Evolutionary conservation across 345 rosid genomes (phyloP), one percentile per base, ranked within the genome.

Genomic region (Salix dunnii): DNA sequence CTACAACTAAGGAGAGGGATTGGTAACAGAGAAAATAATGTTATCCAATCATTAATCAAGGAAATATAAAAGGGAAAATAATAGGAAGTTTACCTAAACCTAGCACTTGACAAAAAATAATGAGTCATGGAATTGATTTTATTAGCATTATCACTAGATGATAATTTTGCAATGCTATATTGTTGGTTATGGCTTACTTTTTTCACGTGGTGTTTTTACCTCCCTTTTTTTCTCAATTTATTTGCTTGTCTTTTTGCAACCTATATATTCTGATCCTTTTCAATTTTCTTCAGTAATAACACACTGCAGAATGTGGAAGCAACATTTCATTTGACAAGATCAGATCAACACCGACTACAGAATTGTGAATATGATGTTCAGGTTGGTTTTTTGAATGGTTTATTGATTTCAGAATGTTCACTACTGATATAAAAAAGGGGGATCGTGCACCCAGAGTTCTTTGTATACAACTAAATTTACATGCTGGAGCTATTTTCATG

Each of bases 351-450:
- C 21, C 76, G 67, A 46, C 74, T 81, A 60, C 69, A 61, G 75
- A 76, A 62, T 51, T 27, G 61, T 65, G 85, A 79, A 36, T 76
- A 74, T 79, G 87, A 76, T 21, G 55, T 81, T 31, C 87, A 84
- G 87, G 87, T 84, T 71, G 60, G 70, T 72, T 74, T 38, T 65
- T 42, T 55, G 49, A 48, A 72, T 25, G 38, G 76, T 23, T 3
- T 6, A 31, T 40, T 73, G 16, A 46, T 76, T 68, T 25, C 25
- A 35, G 53, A 68, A 36, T 40, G 6, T 68, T 36, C 17, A 33
- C 23, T 4, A 48, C 18, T 70, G 25, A 55, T 53, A 4, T 18
- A 7, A n/a, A 53, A 21, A n/a, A n/a, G 2, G 0, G 28, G 13
- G 43, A 2, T 40, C 62, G 23, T 55, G 28, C 62, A 23, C 3